Base-by-base conservation (phyloP, 2,329 filamentous ascomycete genomes). In the Fonsecaea pedrosoi region DNA sequence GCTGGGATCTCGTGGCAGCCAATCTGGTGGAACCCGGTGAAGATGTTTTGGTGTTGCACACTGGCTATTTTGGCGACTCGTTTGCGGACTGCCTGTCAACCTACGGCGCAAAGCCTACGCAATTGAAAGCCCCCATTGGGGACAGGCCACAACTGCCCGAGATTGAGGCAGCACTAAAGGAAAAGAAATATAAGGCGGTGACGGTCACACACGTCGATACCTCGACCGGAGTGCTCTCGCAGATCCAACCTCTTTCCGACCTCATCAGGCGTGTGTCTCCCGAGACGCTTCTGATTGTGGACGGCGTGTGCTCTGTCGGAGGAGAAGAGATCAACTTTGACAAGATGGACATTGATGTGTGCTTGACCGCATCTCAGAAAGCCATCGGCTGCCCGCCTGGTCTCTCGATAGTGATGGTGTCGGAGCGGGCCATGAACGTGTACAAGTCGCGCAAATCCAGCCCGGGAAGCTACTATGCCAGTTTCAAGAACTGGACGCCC, bases 141-240 rank as follows among this genome's bases (percentile, higher is more conserved):
- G 90, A 92, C 72, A 88, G 93, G 62, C 94, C 94, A 54, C 91
- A 96, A 76, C 86, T 96, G 42, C 86, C 90, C 61, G 92, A 96
- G 78, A 89, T 99, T 69, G 94, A 98, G 82, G 87, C 90, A 80
- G 93, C 94, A 2, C 84, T 99, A 71, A 90, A 90, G 79, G 88
- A 92, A 83, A 96, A 95, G 84, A 88, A 91, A 76, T 98, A 96
- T 86, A 98, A 98, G 86, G 79, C 94, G 69, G 81, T 99, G 75
- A 98, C 94, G 50, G 90, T 98, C 71, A 99, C 95, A 10, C 95
- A 99, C 78, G 94, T 97, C 69, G 95, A 99, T 77, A 99, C 95
- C 30, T 97, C 94, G 3, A 99, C 95, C 42, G 95, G 95, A 73
- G 95, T 99, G 32, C 83, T 99, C 58, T 96, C 91, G 76, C 94